Evolutionary conservation across 2,329 filamentous ascomycete genomes (phyloP).

Genomic region (Gremmenia infestans): DNA sequence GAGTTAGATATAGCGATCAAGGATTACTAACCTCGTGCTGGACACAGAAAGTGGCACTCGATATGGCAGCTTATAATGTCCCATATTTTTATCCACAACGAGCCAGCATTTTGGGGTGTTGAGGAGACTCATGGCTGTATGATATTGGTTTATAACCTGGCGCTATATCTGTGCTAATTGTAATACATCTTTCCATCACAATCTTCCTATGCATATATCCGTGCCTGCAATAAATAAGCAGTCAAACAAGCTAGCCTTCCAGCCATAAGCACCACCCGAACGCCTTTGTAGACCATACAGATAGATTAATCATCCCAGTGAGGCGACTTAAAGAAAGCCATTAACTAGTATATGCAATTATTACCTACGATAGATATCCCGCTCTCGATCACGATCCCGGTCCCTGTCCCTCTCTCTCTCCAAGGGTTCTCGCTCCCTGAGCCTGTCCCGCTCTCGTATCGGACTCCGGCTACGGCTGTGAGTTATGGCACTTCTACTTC

Average conservation of each 20-base stretch:
- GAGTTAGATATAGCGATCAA: too few relatives aligned
- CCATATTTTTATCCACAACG: not conserved
- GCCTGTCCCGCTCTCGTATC: constrained; percentile 34
- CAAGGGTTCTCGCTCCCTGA: constrained; percentile 33
- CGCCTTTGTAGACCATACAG: too few relatives aligned
- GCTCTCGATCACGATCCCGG: not conserved
- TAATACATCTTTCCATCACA: too few relatives aligned
- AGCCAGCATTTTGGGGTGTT: too few relatives aligned
- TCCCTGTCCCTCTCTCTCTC: constrained; percentile 14
- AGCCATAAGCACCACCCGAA: not conserved
- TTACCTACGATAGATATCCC: constrained; percentile 22
- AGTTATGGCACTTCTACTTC: constrained; percentile 31
- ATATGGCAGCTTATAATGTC: not conserved
- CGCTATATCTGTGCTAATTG: too few relatives aligned
- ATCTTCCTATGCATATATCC: too few relatives aligned
- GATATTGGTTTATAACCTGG: too few relatives aligned
- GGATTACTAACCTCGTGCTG: too few relatives aligned
- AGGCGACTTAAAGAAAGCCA: not conserved
- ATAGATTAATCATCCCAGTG: too few relatives aligned
- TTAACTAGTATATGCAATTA: not conserved
- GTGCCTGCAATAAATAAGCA: too few relatives aligned
- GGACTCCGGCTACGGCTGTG: constrained; percentile 43
- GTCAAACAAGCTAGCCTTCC: not conserved
- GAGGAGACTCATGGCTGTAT: too few relatives aligned
- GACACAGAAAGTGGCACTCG: too few relatives aligned